phyloP scores from a whole-genome alignment of 768 basidiomycete genomes.

The Tricholoma flavovirens region DNA sequence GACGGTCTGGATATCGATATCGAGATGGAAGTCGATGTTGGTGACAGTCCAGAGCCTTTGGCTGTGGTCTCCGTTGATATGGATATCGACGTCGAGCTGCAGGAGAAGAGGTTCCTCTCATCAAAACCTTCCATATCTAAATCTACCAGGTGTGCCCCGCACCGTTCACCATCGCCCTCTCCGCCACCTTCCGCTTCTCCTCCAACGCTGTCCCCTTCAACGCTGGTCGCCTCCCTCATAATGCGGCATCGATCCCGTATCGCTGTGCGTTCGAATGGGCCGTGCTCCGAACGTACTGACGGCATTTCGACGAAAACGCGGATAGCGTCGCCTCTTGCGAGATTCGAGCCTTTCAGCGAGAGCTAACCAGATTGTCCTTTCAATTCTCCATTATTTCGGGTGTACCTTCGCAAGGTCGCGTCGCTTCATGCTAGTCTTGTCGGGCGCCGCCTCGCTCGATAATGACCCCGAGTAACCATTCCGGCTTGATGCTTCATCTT shows the following conservation, averaged over 20 bases:
- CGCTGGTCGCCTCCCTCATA: conserved; percentile 15
- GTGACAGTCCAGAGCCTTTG: background rate
- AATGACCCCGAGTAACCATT: background rate
- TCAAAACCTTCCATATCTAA: conserved; percentile 5
- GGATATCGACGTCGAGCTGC: conserved; percentile 17
- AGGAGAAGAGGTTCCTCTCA: background rate
- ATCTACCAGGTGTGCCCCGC: conserved; percentile 5
- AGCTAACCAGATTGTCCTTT: background rate
- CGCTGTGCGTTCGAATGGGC: background rate
- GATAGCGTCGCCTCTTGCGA: conserved; percentile 12
- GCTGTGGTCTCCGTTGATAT: conserved; percentile 13
- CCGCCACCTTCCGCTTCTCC: background rate
- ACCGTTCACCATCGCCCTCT: background rate
- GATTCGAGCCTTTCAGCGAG: conserved; percentile 5
- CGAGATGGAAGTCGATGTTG: conserved; percentile 11
- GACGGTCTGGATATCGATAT: conserved; percentile 13
- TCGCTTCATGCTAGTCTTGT: conserved; percentile 1
- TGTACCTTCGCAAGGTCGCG: background rate
- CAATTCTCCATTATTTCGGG: background rate
- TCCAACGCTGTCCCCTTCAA: conserved; percentile 1
- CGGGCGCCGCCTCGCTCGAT: background rate
- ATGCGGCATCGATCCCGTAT: conserved; percentile 7
- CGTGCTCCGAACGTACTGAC: conserved; percentile 4
- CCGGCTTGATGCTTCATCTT: background rate
- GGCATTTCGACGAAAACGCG: background rate